Evolutionary conservation across 2,329 filamentous ascomycete genomes (phyloP), one percentile per base, ranked within the genome.

Genomic region (Pezizomycotina sp.): DNA sequence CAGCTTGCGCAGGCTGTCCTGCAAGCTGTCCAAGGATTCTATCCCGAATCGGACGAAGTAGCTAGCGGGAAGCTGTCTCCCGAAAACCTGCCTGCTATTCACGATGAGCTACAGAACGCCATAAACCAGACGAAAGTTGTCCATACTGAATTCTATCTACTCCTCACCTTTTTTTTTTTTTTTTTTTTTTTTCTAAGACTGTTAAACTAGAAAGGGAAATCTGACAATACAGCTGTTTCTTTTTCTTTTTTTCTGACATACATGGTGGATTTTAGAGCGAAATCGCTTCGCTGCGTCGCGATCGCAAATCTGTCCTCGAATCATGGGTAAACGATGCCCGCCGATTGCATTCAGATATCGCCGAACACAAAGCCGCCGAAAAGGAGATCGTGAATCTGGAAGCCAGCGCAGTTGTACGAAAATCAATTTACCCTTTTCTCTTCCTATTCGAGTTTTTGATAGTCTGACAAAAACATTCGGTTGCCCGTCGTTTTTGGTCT

Each of bases 311-410:
- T 12, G 44, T 45, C 26, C 40, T 52, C 22, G 37, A 48, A 33
- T 45, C 48, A 4, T 52, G 50, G 50, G 48, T 47, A 21, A 18
- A 32, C 5, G 42, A 50, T 42, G 48, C 50, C 8, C 40, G 34
- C 10, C 39, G 39, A 18, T 39, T 52, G 5, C 43, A 50, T 25
- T 25, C 25, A 4, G 49, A 50, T 24, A 44, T 52, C 20, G 38
- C 33, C 13, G 31, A 39, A 3, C 37, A 46, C 1, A 31, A 36
- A 21, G 12, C n/a, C 5, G 37, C 41, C 29, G 47, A 43, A 10
- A 42, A 47, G 10, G 37, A 41, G 29, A 45, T 47, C 12, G 25
- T 47, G 20, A 27, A 35, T 21, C 43, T 49, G 19, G 46, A 41
- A 5, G 39, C 30, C 15, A 23, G 39, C 7, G 44, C 43, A 24